Evolutionary conservation across 768 basidiomycete species (phyloP), one percentile per base, ranked within the genome.

Genomic region (Lactarius pseudohatsudake): DNA sequence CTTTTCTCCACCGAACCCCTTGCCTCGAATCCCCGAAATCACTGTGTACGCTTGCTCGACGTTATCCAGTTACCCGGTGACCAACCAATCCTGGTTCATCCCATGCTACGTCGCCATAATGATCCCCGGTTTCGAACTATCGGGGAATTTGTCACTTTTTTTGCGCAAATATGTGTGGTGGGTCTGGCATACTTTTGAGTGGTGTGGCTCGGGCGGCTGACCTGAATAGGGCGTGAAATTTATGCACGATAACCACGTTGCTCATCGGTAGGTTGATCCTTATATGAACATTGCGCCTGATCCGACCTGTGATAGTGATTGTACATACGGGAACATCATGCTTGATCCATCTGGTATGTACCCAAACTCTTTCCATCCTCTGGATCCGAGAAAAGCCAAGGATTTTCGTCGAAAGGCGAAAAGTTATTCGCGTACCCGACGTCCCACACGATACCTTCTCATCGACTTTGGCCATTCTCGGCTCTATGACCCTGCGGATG

Each of bases 401-500:
- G 65, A 69, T 20, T 67, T 59, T 13, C 55, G 61, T 1, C 30
- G 53, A 16, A 54, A 50, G 20, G 65, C 28, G 4, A 69, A 68
- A 41, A 34, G 70, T 26, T 60, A 55, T 26, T 38, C 75, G 5
- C 74, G 76, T 1, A 77, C 76, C 0, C 34, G 70, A 32, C 64
- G 66, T n/a, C 70, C 69, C 20, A 68, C 73, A 0, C 62, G 61
- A 43, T 76, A 76, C 45, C 71, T 68, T 32, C 63, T 76, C 10
- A 75, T 74, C 8, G 76, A 75, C 53, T 74, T 76, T 40, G 76
- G 76, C 3, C 58, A 72, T 4, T 72, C 76, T 13, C 65, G 63
- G 11, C 64, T 41, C 0, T 75, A 75, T 43, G 61, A 26, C 50
- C 61, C 50, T 9, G 36, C 50, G 3, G 18, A 58, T 10, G 61